Base-by-base conservation (phyloP, 768 basidiomycete genomes). In the Leccinum boreale region DNA sequence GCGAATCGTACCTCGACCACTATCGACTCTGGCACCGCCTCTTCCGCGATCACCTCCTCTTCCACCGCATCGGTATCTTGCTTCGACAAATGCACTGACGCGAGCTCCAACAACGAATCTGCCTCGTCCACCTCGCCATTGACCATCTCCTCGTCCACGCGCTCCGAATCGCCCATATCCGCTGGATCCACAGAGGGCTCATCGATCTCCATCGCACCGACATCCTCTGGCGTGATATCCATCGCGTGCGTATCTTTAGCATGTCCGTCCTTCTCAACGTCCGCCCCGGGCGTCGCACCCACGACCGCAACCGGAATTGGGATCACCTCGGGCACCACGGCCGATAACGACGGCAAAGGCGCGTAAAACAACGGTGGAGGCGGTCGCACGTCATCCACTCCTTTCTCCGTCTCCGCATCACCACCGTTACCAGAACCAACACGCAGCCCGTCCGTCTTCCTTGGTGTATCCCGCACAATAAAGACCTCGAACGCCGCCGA, bases 41-140 rank as follows among this genome's bases (percentile, higher is more conserved):
- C 28, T 28, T 53, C 49, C 15, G 29, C 48, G 4, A 15, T 15
- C 3, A 11, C 31, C 31, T 33, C 48, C 36, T 57, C 60, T 14
- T 49, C 55, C 33, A 52, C 50, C n/a, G 3, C 15, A 24, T 33
- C 31, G 45, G 23, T 19, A 24, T 31, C 48, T 31, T 39, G 15
- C 39, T 11, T 48, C 9, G 57, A 63, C n/a, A 68, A 56, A 44
- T 69, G 66, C 23, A 70, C 64, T 15, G 64, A 65, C 39, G 61
- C 69, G n/a, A 70, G 59, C 10, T 66, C 59, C 53, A 70, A 56
- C 46, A 68, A 52, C 51, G 50, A 15, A 46, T 67, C 69, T 26
- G 55, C 6, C 19, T 61, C 70, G n/a, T 68, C 57, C 14, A 28
- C 26, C 17, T n/a, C 15, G n/a, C 21, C 28, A 31, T n/a, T 19